Evolutionary conservation across 768 basidiomycete species (phyloP), one percentile per base, ranked within the genome.

Genomic region (Termitomyces sp.): DNA sequence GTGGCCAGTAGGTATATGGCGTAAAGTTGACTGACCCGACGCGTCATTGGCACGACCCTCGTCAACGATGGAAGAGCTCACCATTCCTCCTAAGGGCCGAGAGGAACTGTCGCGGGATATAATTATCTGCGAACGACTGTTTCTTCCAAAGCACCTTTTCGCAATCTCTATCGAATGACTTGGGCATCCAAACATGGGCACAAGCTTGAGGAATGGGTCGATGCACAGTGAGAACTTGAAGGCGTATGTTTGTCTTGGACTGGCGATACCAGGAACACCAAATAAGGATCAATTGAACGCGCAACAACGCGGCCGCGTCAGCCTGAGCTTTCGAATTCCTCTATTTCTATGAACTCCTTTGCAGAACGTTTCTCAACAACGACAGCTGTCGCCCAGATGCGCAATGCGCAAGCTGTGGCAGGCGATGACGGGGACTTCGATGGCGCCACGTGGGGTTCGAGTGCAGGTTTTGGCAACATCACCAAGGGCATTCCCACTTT

Each of bases 71-170:
- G 52, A 56, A 45, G 41, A 28, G 75, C 85, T 67, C 68, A 94
- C 91, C 81, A 70, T 94, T 95, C 68, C 74, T 86, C 64, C 82
- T 79, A 62, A 97, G 70, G 56, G 90, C 86, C 0, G 86, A 82
- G 42, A 95, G 77, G 71, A 97, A 97, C 6, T 84, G 77, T 41
- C 77, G 72, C 7, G 91, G 88, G 51, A 97, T 85, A 73, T 93
- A 84, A 68, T 95, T 94, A 71, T 97, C 95, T 30, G 91, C 86
- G 67, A 80, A 86, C 2, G 79, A 73, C 68, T 88, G 88, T 52
- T 66, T 73, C 70, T 83, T 86, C 91, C 90, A 94, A n/a, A 94
- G 80, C 39, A 86, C 79, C 64, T 83, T 86, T 68, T 83, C 82
- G 89, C 89, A 92, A 59, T 53, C 53, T 28, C 30, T 25, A 28